phyloP scores from a whole-genome alignment of 345 rosid genomes.

The Ricinus communis region DNA sequence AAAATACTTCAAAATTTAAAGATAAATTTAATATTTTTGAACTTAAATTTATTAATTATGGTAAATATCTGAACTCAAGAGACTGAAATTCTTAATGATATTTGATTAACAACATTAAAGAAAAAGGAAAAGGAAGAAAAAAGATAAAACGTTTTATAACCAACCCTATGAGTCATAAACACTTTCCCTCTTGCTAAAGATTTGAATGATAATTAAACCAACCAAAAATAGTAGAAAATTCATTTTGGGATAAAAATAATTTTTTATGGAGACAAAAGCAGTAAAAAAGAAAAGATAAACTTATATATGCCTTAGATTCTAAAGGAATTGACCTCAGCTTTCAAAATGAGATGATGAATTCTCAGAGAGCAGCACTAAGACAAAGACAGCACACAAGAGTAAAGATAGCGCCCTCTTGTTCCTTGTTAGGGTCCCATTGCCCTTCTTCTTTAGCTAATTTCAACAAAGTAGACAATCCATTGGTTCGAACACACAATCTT shows the following conservation, averaged over 20 bases:
- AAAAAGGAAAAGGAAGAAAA: too few species aligned
- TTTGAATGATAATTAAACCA: not conserved
- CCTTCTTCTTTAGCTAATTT: constrained; percentile 27
- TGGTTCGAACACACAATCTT: constrained; percentile 12
- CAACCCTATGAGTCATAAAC: not conserved
- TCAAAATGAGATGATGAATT: constrained; percentile 12
- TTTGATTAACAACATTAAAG: too few species aligned
- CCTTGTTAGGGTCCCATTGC: not conserved
- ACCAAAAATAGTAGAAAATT: not conserved
- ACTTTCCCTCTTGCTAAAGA: not conserved
- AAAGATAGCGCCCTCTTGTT: not conserved
- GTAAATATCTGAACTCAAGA: too few species aligned
- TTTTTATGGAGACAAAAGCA: not conserved
- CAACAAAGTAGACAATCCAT: constrained; percentile 25
- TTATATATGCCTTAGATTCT: not conserved
- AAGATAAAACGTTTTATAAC: not conserved
- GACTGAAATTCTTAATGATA: too few species aligned
- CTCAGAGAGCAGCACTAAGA: not conserved
- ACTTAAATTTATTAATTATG: too few species aligned
- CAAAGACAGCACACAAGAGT: not conserved
- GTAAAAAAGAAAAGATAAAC: not conserved
- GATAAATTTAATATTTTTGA: too few species aligned
- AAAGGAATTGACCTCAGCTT: constrained; percentile 11
- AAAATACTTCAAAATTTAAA: too few species aligned
- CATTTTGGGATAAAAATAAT: not conserved